Evolutionary conservation across 495 filamentous ascomycete species (phyloP).

Genomic region (Lentithecium fluviatile): DNA sequence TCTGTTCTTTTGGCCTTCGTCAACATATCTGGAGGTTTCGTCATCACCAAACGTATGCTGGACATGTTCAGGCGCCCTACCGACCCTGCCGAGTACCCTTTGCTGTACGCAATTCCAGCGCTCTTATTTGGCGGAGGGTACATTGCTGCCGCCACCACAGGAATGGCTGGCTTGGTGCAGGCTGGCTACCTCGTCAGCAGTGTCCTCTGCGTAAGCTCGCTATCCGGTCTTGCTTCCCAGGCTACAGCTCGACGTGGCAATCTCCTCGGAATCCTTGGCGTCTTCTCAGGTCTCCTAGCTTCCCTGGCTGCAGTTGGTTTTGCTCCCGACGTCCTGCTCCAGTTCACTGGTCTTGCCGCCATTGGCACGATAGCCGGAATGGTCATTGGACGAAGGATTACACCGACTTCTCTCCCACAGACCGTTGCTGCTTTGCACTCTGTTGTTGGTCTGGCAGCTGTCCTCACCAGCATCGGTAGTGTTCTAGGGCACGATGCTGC

Average conservation of each 20-base stretch:
- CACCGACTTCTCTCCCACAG: conserved; percentile 75
- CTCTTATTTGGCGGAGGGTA: conserved; percentile 74
- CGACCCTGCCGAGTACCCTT: conserved; percentile 79
- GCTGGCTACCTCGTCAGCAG: conserved; percentile 79
- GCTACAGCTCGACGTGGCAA: conserved; percentile 76
- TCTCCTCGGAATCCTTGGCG: conserved; percentile 75
- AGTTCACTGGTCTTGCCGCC: conserved; percentile 69
- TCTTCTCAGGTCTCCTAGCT: conserved; percentile 72
- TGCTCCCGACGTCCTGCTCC: conserved; percentile 65
- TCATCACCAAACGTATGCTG: conserved; percentile 85
- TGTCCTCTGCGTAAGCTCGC: conserved; percentile 68
- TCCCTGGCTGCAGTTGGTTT: conserved; percentile 78
- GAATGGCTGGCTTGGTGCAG: conserved; percentile 75
- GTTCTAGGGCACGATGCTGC: conserved; percentile 63
- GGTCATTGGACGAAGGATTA: conserved; percentile 77
- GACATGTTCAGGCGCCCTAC: conserved; percentile 81
- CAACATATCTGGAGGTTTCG: conserved; percentile 79
- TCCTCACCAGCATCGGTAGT: conserved; percentile 77
- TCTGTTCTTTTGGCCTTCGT: conserved; percentile 80
- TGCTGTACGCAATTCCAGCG: conserved; percentile 74
- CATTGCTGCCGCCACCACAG: conserved; percentile 69
- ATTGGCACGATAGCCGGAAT: conserved; percentile 54
- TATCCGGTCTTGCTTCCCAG: conserved; percentile 72
- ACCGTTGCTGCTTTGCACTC: conserved; percentile 80
- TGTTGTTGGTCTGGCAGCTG: conserved; percentile 77